A percentile compares a stretch with the other conserved stretches of the same genome.
These are phyloP conservation scores for Metschnikowia colocasiae DNA, from an alignment of 805 yeast genomes.

Conservation along the genomic window DNA sequence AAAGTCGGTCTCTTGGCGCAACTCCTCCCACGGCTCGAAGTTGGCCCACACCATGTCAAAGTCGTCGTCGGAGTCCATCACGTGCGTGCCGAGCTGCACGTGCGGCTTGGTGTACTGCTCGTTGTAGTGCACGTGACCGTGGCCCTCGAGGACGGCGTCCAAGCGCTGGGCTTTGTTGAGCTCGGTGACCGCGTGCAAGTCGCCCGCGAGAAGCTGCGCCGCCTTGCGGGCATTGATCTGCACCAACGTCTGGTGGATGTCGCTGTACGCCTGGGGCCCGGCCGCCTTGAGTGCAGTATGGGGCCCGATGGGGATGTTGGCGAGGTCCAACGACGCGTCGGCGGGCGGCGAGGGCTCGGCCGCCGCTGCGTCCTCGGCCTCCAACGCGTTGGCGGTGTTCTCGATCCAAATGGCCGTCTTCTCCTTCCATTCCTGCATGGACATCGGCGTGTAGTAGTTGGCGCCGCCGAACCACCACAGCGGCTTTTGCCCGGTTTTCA, in stretches of 20 bases:
- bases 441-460: constrained; percentile 52
- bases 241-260: constrained; percentile 27
- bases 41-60: constrained; percentile 42
- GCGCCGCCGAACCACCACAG: constrained; percentile 68
- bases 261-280: constrained; percentile 17
- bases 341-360: too few species aligned
- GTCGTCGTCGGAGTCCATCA: constrained; percentile 38
- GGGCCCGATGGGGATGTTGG: constrained; percentile 17
- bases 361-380: constrained; percentile 8
- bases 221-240: constrained; percentile 23
- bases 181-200: constrained; percentile 32
- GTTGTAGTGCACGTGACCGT: constrained; percentile 21
- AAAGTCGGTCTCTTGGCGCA: constrained; percentile 35
- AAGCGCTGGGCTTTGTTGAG: constrained; percentile 35
- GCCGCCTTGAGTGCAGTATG: constrained; percentile 15
- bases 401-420: constrained; percentile 21
- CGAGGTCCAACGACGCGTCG: constrained; percentile 3
- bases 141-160: constrained; percentile 34
- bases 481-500: constrained; percentile 44
- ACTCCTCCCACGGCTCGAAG: constrained; percentile 46
- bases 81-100: constrained; percentile 35
- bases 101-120: constrained; percentile 33
- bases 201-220: constrained; percentile 21
- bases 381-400: constrained; percentile 15
- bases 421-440: constrained; percentile 31